These are phyloP conservation scores for Spergularia marina DNA, from an alignment of 148 eudicot genomes.

Conservation along the genomic window DNA sequence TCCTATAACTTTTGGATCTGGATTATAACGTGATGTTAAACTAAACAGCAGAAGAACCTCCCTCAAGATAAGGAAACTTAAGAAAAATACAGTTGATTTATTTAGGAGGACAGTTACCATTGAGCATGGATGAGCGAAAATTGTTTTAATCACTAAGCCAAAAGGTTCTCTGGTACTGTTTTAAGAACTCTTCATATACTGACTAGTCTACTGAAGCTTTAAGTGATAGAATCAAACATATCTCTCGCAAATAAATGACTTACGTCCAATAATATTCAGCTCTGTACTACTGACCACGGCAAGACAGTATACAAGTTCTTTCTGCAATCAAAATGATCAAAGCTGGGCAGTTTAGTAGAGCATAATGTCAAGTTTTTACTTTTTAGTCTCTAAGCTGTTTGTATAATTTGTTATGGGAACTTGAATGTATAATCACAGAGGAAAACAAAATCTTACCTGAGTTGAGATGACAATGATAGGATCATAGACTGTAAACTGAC, in stretches of 20 bases:
- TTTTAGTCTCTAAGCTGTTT: not conserved
- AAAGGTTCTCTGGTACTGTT: not conserved
- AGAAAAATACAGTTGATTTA: not conserved
- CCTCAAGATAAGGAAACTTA: not conserved
- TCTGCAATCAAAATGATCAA: constrained; percentile 44
- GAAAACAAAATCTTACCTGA: constrained; percentile 38
- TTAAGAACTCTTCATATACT: not conserved
- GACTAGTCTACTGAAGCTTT: not conserved
- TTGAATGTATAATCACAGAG: not conserved
- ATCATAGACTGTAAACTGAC: constrained; percentile 56
- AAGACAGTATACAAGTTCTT: constrained; percentile 75
- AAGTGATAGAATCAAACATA: constrained; percentile 4
- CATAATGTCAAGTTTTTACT: not conserved
- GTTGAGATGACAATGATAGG: constrained; percentile 74
- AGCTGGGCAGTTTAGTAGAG: constrained; percentile 10
- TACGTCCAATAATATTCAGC: constrained; percentile 85
- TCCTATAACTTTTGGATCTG: too few relatives aligned
- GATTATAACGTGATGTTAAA: too few relatives aligned
- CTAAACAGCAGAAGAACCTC: not conserved
- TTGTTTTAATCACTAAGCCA: not conserved
- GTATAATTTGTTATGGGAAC: not conserved
- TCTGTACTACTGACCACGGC: constrained; percentile 74
- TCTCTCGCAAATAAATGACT: constrained; percentile 27
- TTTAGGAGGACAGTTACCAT: not conserved
- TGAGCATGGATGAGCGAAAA: not conserved